Evolutionary conservation across 192 early-diverging fungal species (phyloP).

Genomic region (Umbelopsis isabellina): DNA sequence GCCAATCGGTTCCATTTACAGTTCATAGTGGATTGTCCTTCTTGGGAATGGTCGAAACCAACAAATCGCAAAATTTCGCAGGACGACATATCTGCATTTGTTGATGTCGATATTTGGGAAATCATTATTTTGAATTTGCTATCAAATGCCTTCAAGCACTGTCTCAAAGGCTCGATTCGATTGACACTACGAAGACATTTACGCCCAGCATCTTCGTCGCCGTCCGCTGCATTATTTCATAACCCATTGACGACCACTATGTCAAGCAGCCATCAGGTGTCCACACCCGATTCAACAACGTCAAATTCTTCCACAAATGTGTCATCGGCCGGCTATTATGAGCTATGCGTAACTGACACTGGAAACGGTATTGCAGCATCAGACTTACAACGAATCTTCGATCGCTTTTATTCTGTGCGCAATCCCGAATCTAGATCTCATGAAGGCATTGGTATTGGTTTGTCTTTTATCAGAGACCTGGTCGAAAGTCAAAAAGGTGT

Average conservation of each 20-base stretch:
- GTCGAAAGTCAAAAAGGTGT: slow-evolving; percentile 56
- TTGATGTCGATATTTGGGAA: slow-evolving; percentile 65
- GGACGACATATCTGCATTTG: slow-evolving; percentile 46
- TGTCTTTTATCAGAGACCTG: slow-evolving; percentile 58
- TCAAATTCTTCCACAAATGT: neutral
- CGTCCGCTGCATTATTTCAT: neutral
- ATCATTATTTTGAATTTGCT: slow-evolving; percentile 66
- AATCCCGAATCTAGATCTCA: slow-evolving; percentile 53
- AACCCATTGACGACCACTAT: neutral
- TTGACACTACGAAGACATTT: neutral
- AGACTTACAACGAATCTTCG: slow-evolving; percentile 53
- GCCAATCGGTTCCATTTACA: slow-evolving; percentile 49
- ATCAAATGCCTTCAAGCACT: slow-evolving; percentile 53
- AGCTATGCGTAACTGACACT: slow-evolving; percentile 38
- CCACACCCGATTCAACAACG: neutral
- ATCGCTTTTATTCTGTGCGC: slow-evolving; percentile 66
- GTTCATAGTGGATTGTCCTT: slow-evolving; percentile 23
- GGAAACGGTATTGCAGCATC: slow-evolving; percentile 58
- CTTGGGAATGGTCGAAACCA: neutral
- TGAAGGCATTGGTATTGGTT: slow-evolving; percentile 65
- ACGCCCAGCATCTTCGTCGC: neutral
- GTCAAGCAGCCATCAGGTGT: neutral
- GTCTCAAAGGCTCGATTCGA: slow-evolving; percentile 18
- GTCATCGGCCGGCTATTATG: slow-evolving; percentile 1
- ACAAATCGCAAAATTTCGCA: neutral